Conservation (phyloP, 2,329 filamentous ascomycete genomes). For the Juglanconis oblonga region DNA sequence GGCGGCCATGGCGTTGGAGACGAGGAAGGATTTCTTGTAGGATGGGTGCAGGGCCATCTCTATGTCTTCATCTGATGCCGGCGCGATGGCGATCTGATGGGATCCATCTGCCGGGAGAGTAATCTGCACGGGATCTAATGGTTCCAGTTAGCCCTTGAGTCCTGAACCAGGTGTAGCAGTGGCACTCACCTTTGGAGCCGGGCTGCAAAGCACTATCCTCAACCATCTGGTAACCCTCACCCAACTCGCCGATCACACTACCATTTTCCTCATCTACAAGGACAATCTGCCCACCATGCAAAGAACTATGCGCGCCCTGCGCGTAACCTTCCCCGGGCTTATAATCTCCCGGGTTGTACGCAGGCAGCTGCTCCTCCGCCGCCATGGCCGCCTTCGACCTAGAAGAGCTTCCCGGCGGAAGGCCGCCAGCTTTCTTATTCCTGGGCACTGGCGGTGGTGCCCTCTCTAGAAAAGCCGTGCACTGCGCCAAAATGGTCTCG, state of each 20-base stretch:
- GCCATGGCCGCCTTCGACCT: constrained; percentile 39
- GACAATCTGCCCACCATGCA: constrained; percentile 74
- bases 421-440: constrained; percentile 22
- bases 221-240: constrained; percentile 75
- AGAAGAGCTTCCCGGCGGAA: constrained; percentile 11
- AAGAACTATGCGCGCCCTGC: constrained; percentile 56
- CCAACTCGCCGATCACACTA: constrained; percentile 88
- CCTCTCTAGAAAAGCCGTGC: constrained; percentile 90
- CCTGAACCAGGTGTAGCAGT: background rate
- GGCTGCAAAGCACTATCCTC: constrained; percentile 73
- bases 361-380: constrained; percentile 45
- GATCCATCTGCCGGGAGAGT: constrained; percentile 66
- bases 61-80: constrained; percentile 68
- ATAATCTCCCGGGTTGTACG: constrained; percentile 81
- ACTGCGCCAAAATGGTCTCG: constrained; percentile 96
- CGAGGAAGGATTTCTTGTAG: constrained; percentile 84
- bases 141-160: constrained; percentile 12
- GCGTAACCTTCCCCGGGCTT: constrained; percentile 77
- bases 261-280: constrained; percentile 95
- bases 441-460: constrained; percentile 57
- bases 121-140: constrained; percentile 73
- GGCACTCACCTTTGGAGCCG: constrained; percentile 82
- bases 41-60: constrained; percentile 79
- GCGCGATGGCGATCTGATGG: constrained; percentile 62
- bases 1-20: constrained; percentile 81